These are phyloP conservation scores for Acorus calamus DNA, from an alignment of 106 monocot genomes.

Conservation along the genomic window DNA sequence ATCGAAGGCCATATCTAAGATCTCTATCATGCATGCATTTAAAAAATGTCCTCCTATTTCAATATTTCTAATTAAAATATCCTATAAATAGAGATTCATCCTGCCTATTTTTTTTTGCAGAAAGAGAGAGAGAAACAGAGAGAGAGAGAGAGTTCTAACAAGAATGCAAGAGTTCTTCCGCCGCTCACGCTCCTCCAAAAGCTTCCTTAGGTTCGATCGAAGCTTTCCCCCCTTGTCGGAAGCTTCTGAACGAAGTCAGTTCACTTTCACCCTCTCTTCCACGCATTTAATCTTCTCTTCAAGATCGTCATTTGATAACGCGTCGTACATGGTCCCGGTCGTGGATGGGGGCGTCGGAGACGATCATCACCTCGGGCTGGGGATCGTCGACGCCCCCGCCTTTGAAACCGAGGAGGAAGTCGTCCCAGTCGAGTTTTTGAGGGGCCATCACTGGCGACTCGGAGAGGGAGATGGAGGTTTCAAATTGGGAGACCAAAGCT, in stretches of 20 bases:
- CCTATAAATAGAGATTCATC: too few species aligned
- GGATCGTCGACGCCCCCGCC: neutral
- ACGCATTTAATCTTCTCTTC: conserved; percentile 14
- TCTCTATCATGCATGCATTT: too few species aligned
- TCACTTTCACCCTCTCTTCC: neutral
- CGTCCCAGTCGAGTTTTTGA: conserved; percentile 6
- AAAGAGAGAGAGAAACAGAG: too few species aligned
- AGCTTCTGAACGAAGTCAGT: neutral
- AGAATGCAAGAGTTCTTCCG: neutral
- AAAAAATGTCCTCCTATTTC: too few species aligned
- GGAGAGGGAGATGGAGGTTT: too few species aligned
- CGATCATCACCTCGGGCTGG: conserved; percentile 4
- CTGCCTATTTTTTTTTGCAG: too few species aligned
- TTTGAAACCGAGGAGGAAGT: neutral
- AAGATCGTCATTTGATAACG: too few species aligned
- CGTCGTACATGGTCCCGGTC: neutral
- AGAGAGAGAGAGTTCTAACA: too few species aligned
- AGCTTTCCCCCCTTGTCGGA: conserved; percentile 15
- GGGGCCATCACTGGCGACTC: conserved; percentile 3
- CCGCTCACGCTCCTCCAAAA: conserved; percentile 12
- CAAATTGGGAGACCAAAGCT: too few species aligned
- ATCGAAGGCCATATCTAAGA: too few species aligned
- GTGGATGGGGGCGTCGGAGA: too few species aligned
- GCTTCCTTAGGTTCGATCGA: neutral
- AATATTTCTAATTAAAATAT: too few species aligned